Evolutionary conservation across 2,329 filamentous ascomycete species (phyloP).

Genomic region (Aspergillus hiratsukae): DNA sequence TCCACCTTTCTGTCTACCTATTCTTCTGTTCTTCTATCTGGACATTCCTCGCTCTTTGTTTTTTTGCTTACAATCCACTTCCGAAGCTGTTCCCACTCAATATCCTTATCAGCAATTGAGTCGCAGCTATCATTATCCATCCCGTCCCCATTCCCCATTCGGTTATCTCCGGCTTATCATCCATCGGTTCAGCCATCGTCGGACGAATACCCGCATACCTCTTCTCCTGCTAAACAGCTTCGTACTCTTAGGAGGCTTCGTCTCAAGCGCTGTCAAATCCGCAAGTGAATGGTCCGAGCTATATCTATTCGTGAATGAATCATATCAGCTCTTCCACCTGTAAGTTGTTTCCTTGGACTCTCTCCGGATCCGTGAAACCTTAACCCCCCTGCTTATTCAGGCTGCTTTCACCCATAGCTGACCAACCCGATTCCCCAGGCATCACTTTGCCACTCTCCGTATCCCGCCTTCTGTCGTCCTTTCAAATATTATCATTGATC

Average conservation of each 20-base stretch:
- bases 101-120: slow-evolving; percentile 25
- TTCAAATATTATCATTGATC: background rate
- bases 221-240: background rate
- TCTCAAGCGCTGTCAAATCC: background rate
- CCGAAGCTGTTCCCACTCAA: background rate
- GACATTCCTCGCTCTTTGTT: background rate
- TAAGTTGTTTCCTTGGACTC: slow-evolving; percentile 8
- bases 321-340: background rate
- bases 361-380: slow-evolving; percentile 10
- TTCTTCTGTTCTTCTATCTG: slow-evolving; percentile 4
- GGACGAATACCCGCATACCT: slow-evolving; percentile 2
- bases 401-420: slow-evolving; percentile 9
- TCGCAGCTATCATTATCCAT: background rate
- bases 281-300: background rate
- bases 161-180: slow-evolving; percentile 28
- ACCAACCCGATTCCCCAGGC: slow-evolving; percentile 7
- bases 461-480: background rate
- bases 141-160: slow-evolving; percentile 8
- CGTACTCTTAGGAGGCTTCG: background rate
- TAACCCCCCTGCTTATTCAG: slow-evolving; percentile 16
- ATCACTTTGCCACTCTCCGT: slow-evolving; percentile 15
- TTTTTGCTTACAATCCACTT: background rate
- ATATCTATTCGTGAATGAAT: background rate
- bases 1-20: slow-evolving; percentile 3
- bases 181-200: slow-evolving; percentile 16